These are phyloP conservation scores for Aurinia saxatilis DNA, from an alignment of 345 rosid species.

Conservation along the genomic window DNA sequence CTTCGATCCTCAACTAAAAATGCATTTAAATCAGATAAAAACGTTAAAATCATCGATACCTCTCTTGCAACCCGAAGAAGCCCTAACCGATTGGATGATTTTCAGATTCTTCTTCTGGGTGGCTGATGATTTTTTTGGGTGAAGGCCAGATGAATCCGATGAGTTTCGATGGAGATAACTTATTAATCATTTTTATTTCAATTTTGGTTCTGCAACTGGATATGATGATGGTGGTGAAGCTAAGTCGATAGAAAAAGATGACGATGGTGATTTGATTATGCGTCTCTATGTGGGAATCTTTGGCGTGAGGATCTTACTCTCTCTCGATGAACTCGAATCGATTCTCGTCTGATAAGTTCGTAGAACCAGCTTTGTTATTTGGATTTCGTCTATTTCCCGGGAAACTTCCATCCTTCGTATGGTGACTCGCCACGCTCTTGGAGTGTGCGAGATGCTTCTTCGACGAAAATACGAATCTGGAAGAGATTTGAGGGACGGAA, in stretches of 20 bases:
- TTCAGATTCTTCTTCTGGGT: constrained; percentile 20
- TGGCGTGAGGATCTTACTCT: constrained; percentile 9
- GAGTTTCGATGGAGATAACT: constrained; percentile 48
- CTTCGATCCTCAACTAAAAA: constrained; percentile 51
- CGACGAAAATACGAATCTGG: constrained; percentile 18
- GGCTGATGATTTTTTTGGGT: constrained; percentile 33
- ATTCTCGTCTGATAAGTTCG: constrained; percentile 20
- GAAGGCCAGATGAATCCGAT: constrained; percentile 66
- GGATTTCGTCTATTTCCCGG: constrained; percentile 12
- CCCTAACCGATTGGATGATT: constrained; percentile 8
- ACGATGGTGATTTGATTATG: constrained; percentile 16
- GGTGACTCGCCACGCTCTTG: constrained; percentile 17
- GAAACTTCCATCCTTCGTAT: constrained; percentile 6
- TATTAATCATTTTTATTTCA: constrained; percentile 24
- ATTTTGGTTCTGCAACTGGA: background rate
- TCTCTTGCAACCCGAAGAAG: constrained; percentile 15
- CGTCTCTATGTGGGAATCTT: constrained; percentile 22
- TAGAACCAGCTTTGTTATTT: constrained; percentile 3
- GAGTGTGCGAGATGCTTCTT: constrained; percentile 9
- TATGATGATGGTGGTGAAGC: constrained; percentile 13
- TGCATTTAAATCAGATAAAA: constrained; percentile 39
- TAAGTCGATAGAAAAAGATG: constrained; percentile 18
- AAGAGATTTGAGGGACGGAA: constrained; percentile 67
- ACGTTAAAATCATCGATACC: constrained; percentile 41
- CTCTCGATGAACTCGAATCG: constrained; percentile 1